A percentile compares a stretch with the other conserved stretches of the same genome.
These are phyloP conservation scores for Phytophthora niederhauseri DNA, from an alignment of 352 stramenopile species.

Conservation along the genomic window DNA sequence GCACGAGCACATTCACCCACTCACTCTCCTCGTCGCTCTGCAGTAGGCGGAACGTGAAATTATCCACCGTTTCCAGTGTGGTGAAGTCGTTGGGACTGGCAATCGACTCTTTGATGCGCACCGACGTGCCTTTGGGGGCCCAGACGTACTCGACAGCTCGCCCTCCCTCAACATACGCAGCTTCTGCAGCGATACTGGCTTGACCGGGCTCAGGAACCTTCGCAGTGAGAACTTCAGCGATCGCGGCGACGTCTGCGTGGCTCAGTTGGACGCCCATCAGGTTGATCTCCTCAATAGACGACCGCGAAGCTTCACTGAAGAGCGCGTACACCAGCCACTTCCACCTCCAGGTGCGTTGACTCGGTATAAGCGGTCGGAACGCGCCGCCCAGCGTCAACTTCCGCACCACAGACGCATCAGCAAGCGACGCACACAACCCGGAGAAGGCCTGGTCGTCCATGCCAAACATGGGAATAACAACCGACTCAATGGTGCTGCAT, in stretches of 20 bases:
- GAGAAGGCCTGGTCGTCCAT: slow-evolving; percentile 33
- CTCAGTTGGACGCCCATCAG: slow-evolving; percentile 30
- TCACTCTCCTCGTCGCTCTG: slow-evolving; percentile 29
- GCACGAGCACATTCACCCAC: slow-evolving; percentile 40
- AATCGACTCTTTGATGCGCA: slow-evolving; percentile 29
- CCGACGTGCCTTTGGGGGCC: slow-evolving; percentile 19
- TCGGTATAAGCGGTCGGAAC: slow-evolving; percentile 25
- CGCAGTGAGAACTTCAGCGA: slow-evolving; percentile 24
- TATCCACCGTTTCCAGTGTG: slow-evolving; percentile 27
- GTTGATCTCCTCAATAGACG: slow-evolving; percentile 36
- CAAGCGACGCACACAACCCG: slow-evolving; percentile 29
- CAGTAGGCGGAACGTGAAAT: slow-evolving; percentile 28
- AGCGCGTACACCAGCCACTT: slow-evolving; percentile 35
- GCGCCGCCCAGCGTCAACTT: slow-evolving; percentile 31
- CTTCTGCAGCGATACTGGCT: slow-evolving; percentile 10
- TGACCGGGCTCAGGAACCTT: slow-evolving; percentile 28
- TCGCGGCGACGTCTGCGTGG: slow-evolving; percentile 22
- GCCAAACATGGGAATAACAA: slow-evolving; percentile 36
- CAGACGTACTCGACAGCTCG: slow-evolving; percentile 16
- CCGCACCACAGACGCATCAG: slow-evolving; percentile 15
- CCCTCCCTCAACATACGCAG: slow-evolving; percentile 9
- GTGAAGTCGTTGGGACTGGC: slow-evolving; percentile 11
- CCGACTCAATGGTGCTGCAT: slow-evolving; percentile 29
- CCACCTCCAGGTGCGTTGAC: slow-evolving; percentile 33
- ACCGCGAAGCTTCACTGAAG: slow-evolving; percentile 29